These are phyloP conservation scores for Penicillium robsamsonii DNA, from an alignment of 495 filamentous ascomycete genomes.

Conservation along the genomic window DNA sequence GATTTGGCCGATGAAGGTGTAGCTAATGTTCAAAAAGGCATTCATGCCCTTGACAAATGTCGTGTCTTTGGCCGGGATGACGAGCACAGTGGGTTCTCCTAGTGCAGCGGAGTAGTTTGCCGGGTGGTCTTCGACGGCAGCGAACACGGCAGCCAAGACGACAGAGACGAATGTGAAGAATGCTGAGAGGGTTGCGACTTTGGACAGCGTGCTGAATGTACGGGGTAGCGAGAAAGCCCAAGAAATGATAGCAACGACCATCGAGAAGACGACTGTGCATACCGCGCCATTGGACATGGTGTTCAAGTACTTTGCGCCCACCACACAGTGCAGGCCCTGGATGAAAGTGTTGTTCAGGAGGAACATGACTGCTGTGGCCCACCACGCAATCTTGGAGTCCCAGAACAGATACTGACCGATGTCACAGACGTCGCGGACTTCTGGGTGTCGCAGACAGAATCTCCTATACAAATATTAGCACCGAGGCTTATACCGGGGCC, in stretches of 20 bases:
- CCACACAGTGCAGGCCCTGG: constrained; percentile 75
- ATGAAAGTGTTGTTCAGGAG: constrained; percentile 90
- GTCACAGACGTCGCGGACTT: constrained; percentile 86
- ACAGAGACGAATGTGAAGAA: constrained; percentile 86
- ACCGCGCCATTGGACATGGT: constrained; percentile 66
- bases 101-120: constrained; percentile 53
- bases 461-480: constrained; percentile 48
- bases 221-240: constrained; percentile 75
- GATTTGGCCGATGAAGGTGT: constrained; percentile 92
- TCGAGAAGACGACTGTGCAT: constrained; percentile 71
- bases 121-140: constrained; percentile 68
- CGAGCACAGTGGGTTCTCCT: constrained; percentile 62
- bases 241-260: constrained; percentile 66
- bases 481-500: background rate
- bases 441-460: constrained; percentile 82
- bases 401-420: constrained; percentile 88
- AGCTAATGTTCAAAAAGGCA: constrained; percentile 86
- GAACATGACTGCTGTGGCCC: constrained; percentile 82
- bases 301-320: constrained; percentile 80
- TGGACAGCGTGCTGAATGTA: constrained; percentile 75
- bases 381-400: constrained; percentile 76
- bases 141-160: constrained; percentile 73
- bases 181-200: constrained; percentile 70
- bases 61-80: constrained; percentile 64
- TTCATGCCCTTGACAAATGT: constrained; percentile 76